A percentile compares a stretch with the other conserved stretches of the same genome.
These are phyloP conservation scores for Daldinia sp. DNA, from an alignment of 2,329 filamentous ascomycete species.

Conservation along the genomic window DNA sequence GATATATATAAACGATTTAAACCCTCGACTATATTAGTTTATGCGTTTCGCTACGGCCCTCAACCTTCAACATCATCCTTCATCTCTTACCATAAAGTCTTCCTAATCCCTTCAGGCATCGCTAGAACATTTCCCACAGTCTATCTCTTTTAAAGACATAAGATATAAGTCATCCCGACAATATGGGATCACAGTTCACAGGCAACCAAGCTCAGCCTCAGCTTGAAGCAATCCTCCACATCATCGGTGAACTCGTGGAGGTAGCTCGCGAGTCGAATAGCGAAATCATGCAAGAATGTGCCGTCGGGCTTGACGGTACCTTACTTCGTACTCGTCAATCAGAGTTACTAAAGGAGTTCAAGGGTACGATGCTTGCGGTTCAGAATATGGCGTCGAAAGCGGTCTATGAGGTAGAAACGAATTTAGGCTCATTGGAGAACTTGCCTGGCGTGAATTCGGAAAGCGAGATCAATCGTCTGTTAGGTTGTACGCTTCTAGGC, in stretches of 20 bases:
- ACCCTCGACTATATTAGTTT: not conserved
- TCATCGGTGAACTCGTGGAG: slow-evolving; percentile 26
- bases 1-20: not conserved
- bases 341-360: slow-evolving; percentile 18
- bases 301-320: not conserved
- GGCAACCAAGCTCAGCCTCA: slow-evolving; percentile 5
- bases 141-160: not conserved
- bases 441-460: slow-evolving; percentile 16
- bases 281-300: not conserved
- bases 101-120: too few species aligned
- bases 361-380: slow-evolving; percentile 22
- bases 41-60: too few species aligned
- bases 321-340: slow-evolving; percentile 17
- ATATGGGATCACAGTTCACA: not conserved
- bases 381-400: slow-evolving; percentile 29
- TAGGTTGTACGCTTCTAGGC: slow-evolving; percentile 6
- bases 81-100: too few species aligned
- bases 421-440: slow-evolving; percentile 17
- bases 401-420: slow-evolving; percentile 17
- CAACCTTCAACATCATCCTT: not conserved
- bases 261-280: slow-evolving; percentile 7
- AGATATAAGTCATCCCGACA: not conserved
- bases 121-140: not conserved
- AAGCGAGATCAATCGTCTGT: slow-evolving; percentile 14
- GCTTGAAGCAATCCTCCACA: slow-evolving; percentile 17